Base-by-base conservation (phyloP, 176 grass and related monocot genomes). In the Hsuehochloa calcarea region DNA sequence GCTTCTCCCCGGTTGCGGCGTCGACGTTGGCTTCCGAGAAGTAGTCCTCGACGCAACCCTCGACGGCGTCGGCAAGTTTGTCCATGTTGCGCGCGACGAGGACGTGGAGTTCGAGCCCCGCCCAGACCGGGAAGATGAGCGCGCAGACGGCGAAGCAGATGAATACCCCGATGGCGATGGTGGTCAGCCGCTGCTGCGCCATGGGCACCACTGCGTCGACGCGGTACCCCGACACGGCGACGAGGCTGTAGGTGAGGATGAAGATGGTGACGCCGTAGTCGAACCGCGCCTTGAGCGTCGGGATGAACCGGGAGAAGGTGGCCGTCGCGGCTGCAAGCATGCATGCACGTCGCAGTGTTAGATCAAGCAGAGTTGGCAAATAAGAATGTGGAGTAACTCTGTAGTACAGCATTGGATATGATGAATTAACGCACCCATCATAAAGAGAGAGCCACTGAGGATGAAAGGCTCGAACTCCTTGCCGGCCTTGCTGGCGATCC, bases 251-350 rank as follows among this genome's bases (percentile, higher is more conserved):
- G 70, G 92, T 91, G 47, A 94, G 87, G 75, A 94, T 94, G 65
- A 94, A 94, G 62, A 94, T 85, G 43, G 87, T 91, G 47, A 94
- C 74, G 22, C 92, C 89, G 17, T 94, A 94, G 75, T 94, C 87
- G 72, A 91, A 94, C 39, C 84, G 87, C 12, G 84, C 79, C 65
- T 91, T 94, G 50, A 94, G 70, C 34, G 77, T 87, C 8, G 92
- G 92, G 52, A 94, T 80, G 81, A 94, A 94, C 15, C 92, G 86
- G 51, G 92, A 91, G 84, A 94, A 94, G 10, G 89, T 91, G 23
- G 92, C 92, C 5, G 50, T 84, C 1, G 92, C 59, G 19, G 80
- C 92, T 90, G 79, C 76, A 74, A 45, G 34, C 3, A 31, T 3
- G 46, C 17, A 10, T 27, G 10, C 26, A 16, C 1, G 55, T 34